These are phyloP conservation scores for Gamarada debralockiae DNA, from an alignment of 495 filamentous ascomycete species.

Conservation along the genomic window DNA sequence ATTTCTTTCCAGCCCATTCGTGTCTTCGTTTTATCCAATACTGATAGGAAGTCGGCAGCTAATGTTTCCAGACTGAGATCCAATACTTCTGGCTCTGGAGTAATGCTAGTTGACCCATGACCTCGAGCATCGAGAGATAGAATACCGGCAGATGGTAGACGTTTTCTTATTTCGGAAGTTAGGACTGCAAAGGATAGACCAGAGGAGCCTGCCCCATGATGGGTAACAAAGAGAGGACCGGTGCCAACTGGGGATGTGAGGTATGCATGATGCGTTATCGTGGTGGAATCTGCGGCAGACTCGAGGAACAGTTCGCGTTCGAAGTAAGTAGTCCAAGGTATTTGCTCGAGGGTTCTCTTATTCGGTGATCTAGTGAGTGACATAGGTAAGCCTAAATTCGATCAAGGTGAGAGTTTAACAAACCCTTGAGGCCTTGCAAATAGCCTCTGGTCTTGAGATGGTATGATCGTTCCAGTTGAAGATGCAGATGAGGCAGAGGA, in stretches of 20 bases:
- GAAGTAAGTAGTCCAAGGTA: constrained; percentile 90
- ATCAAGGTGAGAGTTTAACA: constrained; percentile 23
- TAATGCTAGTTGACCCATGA: constrained; percentile 69
- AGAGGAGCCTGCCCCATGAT: constrained; percentile 88
- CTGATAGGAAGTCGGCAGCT: constrained; percentile 64
- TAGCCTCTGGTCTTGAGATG: constrained; percentile 67
- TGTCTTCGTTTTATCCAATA: constrained; percentile 58
- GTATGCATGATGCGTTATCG: constrained; percentile 80
- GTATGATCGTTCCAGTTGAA: constrained; percentile 84
- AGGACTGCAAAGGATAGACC: constrained; percentile 85
- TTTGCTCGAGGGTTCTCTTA: constrained; percentile 43
- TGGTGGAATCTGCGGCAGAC: constrained; percentile 28
- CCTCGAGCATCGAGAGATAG: constrained; percentile 81
- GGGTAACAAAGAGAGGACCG: constrained; percentile 80
- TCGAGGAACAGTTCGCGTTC: constrained; percentile 75
- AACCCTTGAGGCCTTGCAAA: constrained; percentile 68
- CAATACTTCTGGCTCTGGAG: constrained; percentile 28
- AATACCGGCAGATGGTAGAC: constrained; percentile 76
- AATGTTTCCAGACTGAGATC: constrained; percentile 69
- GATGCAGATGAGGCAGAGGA: constrained; percentile 70
- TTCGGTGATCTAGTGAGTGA: constrained; percentile 14
- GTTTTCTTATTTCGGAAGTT: constrained; percentile 68
- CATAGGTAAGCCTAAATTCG: constrained; percentile 1
- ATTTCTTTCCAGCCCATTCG: constrained; percentile 67
- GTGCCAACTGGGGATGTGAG: constrained; percentile 59